Base-by-base conservation (phyloP, 1,284 basidiomycete genomes). In the Pyrrhoderma lamaoense region DNA sequence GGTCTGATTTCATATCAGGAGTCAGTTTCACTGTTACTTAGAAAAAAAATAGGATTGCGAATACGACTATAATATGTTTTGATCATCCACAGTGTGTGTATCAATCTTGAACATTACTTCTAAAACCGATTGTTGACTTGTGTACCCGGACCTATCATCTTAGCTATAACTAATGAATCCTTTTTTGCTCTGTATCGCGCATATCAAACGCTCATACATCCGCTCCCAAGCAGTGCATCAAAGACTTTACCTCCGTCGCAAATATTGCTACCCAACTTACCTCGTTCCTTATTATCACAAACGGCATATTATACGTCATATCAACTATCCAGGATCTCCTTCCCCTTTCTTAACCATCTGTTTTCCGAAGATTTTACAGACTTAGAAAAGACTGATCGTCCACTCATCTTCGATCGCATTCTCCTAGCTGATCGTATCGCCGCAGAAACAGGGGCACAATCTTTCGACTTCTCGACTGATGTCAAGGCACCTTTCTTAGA, bases 121-220 rank as follows among this genome's bases (percentile, higher is more conserved):
- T 31, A 31, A 31, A 31, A 5, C 11, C 53, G 37, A 39, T 39
- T 21, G 1, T 8, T 11, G 19, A 13, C 35, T 9, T 27, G 63
- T 62, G 5, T 61, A 61, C 18, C 64, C 63, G 61, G 51, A 65
- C 14, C 53, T 62, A 14, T 60, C 62, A 8, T 65, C 61, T 31
- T 59, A 51, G 50, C 58, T 9, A 62, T 63, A 77, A 82, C 82
- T 61, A 80, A 82, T 48, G 81, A 87, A 49, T 85, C 88, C 0
- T 70, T 93, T 25, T 76, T 91, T 45, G 79, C 88, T 2, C 70
- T 93, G 25, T 89, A 87, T 82, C 77, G 86, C 35, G 81, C 82
- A 0, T 89, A 93, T 63, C 77, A 79, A 51, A 75, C 82, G 0
- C 75, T 92, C 37, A 77, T 85, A 58, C 21, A 48, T 16, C 49